Base-by-base conservation (phyloP, 805 yeast genomes). In the Candida yuanshanica region DNA sequence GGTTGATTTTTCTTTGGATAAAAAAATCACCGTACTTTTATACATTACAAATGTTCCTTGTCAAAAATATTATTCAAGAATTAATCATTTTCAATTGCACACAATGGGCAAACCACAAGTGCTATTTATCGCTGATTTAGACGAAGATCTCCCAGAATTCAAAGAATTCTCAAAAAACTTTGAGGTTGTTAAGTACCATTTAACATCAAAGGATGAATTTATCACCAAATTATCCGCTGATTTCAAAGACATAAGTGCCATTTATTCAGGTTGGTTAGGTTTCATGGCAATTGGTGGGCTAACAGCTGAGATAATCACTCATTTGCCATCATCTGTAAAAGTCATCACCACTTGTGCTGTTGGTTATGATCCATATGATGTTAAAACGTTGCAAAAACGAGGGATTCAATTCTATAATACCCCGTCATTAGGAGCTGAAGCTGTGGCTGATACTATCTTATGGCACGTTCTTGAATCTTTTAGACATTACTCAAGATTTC, bases 401-500 rank as follows among this genome's bases (percentile, higher is more conserved):
- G 66, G 64, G 2, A 70, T 79, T 20, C 50, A 58, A 26, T 56
- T 80, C 45, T 74, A 74, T 48, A 74, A 77, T 50, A 62, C 66
- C 37, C 63, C 76, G 56, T 44, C 62, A 3, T 39, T 56, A 13
- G 79, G 78, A 0, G 75, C 81, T 4, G 77, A 72, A 35, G 81
- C 81, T 17, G 86, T 81, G 13, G 84, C 83, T 3, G 86, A 81
- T 48, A 66, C 77, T 46, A 83, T 73, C 2, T 56, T 80, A 48
- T 79, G 72, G 69, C 74, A 74, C 47, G 64, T 79, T 1, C 54
- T 80, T 44, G 71, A 72, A 36, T 66, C 75, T 4, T 80, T 77
- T 60, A 64, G 87, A 45, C 68, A 68, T 49, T 77, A 71, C 52
- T 62, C 68, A 6, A 51, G 63, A 22, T 69, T 67, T 40, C 65